Percentiles rank a stretch among this genome's conserved stretches.
Conservation (phyloP, 805 yeast species). For the Debaryomyces castellii region DNA sequence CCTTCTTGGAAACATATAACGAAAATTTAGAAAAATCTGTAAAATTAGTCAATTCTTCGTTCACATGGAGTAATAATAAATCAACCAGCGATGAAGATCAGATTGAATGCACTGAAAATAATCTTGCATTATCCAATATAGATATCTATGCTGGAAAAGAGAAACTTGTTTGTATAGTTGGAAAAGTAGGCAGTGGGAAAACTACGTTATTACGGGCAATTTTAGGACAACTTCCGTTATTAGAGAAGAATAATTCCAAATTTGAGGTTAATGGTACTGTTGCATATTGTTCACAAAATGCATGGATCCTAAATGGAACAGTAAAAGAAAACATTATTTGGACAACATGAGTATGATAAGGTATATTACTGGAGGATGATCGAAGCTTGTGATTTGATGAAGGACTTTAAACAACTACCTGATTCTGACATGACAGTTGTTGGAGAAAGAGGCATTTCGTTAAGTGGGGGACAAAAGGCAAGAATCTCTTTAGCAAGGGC, state of each 20-base stretch:
- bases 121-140: slow-evolving; percentile 30
- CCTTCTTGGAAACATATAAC: slow-evolving; percentile 6
- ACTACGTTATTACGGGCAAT: slow-evolving; percentile 36
- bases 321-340: slow-evolving; percentile 40
- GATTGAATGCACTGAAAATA: slow-evolving; percentile 15
- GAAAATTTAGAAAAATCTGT: slow-evolving; percentile 11
- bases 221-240: slow-evolving; percentile 19
- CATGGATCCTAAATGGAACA: slow-evolving; percentile 42
- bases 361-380: slow-evolving; percentile 31
- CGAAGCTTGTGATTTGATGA: slow-evolving; percentile 35
- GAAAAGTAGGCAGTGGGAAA: slow-evolving; percentile 43
- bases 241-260: not conserved
- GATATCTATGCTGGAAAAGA: slow-evolving; percentile 35
- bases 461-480: slow-evolving; percentile 45
- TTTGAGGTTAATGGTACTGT: slow-evolving; percentile 29
- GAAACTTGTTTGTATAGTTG: slow-evolving; percentile 39
- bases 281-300: slow-evolving; percentile 40
- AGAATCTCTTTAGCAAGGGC: slow-evolving; percentile 42
- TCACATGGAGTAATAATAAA: slow-evolving; percentile 47
- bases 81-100: slow-evolving; percentile 3
- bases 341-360: slow-evolving; percentile 31
- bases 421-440: slow-evolving; percentile 43
- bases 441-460: slow-evolving; percentile 43
- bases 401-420: slow-evolving; percentile 35
- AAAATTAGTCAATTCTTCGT: slow-evolving; percentile 33